Percentiles rank a stretch among this genome's conserved stretches.
These are phyloP conservation scores for Stephania japonica DNA, from an alignment of 164 flowering plant genomes.

Conservation along the genomic window DNA sequence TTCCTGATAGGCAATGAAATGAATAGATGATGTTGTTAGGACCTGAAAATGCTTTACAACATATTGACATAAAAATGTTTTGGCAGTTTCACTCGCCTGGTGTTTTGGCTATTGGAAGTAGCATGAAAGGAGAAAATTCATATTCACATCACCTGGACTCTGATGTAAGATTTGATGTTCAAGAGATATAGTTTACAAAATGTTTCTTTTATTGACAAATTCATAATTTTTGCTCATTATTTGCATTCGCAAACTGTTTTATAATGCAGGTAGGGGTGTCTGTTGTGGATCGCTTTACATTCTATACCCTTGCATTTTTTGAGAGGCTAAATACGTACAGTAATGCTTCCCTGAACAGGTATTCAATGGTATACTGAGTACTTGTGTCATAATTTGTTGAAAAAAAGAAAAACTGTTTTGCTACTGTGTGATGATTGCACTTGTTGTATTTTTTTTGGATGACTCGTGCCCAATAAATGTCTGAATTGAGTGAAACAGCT, in stretches of 20 bases:
- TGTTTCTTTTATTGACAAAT: neutral
- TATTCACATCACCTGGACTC: conserved; percentile 98
- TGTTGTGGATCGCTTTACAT: conserved; percentile 97
- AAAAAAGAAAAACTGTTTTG: neutral
- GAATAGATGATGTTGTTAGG: neutral
- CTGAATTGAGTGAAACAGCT: neutral
- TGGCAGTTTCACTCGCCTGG: conserved; percentile 97
- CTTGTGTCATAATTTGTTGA: neutral
- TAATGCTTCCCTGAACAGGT: conserved; percentile 95
- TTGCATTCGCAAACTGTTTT: neutral
- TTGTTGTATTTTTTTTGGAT: neutral
- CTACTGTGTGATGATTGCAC: neutral
- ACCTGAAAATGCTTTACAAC: neutral
- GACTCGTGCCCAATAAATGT: neutral
- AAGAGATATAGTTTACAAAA: neutral
- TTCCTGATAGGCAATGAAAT: too few species aligned
- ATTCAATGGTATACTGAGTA: neutral
- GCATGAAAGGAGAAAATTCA: conserved; percentile 96
- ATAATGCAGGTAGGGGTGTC: conserved; percentile 88
- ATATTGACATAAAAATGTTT: conserved; percentile 4
- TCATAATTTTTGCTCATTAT: neutral
- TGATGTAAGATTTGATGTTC: conserved; percentile 63
- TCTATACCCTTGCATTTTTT: conserved; percentile 91
- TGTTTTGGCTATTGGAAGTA: conserved; percentile 97
- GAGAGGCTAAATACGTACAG: conserved; percentile 87